Conservation (phyloP, 2,329 filamentous ascomycete species). For the Verruconis gallopava region DNA sequence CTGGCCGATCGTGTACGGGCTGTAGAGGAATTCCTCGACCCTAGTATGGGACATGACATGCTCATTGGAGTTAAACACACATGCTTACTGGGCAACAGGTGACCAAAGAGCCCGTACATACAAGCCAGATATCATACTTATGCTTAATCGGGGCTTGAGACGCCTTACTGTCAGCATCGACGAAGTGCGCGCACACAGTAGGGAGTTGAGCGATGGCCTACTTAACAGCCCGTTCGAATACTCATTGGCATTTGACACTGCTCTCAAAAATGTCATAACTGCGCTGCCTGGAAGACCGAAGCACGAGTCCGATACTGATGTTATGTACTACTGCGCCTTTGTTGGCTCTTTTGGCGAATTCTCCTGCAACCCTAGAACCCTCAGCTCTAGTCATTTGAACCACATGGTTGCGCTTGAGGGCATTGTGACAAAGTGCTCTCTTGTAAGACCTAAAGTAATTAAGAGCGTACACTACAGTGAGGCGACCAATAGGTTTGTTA, state of each 20-base stretch:
- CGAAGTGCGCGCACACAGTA: constrained; percentile 77
- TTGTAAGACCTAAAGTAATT: constrained; percentile 93
- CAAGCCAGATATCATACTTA: constrained; percentile 72
- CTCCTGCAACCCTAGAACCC: constrained; percentile 83
- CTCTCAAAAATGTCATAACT: constrained; percentile 77
- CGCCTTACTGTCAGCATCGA: constrained; percentile 51
- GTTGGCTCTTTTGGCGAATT: constrained; percentile 91
- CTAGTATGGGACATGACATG: constrained; percentile 50
- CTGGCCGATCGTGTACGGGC: constrained; percentile 71
- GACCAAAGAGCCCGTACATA: constrained; percentile 45
- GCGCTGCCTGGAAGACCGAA: constrained; percentile 63
- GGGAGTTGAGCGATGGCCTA: constrained; percentile 66
- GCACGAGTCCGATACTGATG: constrained; percentile 64
- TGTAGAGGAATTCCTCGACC: constrained; percentile 88
- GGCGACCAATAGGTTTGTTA: constrained; percentile 71
- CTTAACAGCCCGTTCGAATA: constrained; percentile 82
- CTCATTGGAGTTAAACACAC: neutral
- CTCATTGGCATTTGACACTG: constrained; percentile 74
- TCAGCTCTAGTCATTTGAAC: constrained; percentile 82
- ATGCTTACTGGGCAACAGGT: constrained; percentile 25
- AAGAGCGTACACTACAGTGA: constrained; percentile 97
- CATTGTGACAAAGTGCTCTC: constrained; percentile 89
- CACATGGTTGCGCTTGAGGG: constrained; percentile 96
- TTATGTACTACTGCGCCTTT: constrained; percentile 91
- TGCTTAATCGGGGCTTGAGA: constrained; percentile 49